Base-by-base conservation (phyloP, 208 protist species). In the Polymyxa betae region DNA sequence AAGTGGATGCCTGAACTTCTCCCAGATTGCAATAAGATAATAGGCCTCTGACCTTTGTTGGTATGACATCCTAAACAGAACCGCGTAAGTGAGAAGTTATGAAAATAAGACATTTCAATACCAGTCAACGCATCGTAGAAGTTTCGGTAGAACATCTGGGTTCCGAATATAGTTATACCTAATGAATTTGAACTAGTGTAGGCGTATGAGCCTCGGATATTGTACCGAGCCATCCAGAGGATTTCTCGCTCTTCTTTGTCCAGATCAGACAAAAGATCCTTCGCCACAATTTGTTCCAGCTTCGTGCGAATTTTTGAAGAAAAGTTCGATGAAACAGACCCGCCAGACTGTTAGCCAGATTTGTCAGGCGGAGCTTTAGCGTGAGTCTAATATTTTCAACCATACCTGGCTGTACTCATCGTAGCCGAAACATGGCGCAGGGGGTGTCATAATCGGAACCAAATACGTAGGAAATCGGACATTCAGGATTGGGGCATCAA, bases 41-140 rank as follows among this genome's bases (percentile, higher is more conserved):
- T 77, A 64, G 60, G 54, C 40, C 35, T 90, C 52, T 10, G 12
- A 16, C 29, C 24, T 41, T 24, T 88, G 40, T 77, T 64, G 44
- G 20, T 1, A 88, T 38, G 29, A 64, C 10, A 72, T 35, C 41
- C 91, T 54, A 82, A 82, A 45, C 5, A 82, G 35, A 12, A 82
- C 72, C 5, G 5, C 16, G 72, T 82, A 38, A n/a, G 40, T 12
- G 49, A 60, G 5, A 43, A 82, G 35, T 35, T 38, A 45, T 82
- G 5, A 35, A 35, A 5, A 82, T 5, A 82, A 43, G 16, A 82
- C 72, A n/a, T 43, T 40, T 29, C 24, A 60, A 29, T 43, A 90
- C 93, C 93, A 94, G 0, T 77, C 5, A 66, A 94, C 0, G 54
- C 89, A 89, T 29, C 82, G 93, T 24, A 94, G 77, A 35, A 94